Base-by-base conservation (phyloP, 371 early-diverging fungal genomes). In the Batkoa obscura region DNA sequence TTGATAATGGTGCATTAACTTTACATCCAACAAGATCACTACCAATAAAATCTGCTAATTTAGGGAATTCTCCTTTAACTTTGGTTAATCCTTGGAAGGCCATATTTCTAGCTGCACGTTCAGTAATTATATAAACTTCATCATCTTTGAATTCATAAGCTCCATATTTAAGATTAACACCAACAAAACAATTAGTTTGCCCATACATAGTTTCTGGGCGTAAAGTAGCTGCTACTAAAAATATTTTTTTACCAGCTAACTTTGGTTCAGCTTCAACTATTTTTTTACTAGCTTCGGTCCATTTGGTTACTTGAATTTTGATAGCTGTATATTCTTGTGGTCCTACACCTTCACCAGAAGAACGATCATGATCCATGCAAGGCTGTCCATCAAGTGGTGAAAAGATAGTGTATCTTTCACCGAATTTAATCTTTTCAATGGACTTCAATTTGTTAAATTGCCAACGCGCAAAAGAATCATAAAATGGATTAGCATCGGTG, bases 331-430 rank as follows among this genome's bases (percentile, higher is more conserved):
- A 98, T 62, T 93, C 92, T 65, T 92, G 89, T 39, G 97, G 96
- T 47, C 86, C 90, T 17, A 98, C 84, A 49, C 91, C 99, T 71
- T 99, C 99, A 62, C 99, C 99, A 38, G 82, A 78, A 59, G 79
- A 73, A 65, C 99, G 89, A 70, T 99, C 99, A 75, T 99, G 99
- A 74, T 99, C 99, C 92, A 99, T 91, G 76, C 99, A 99, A 46
- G 99, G 89, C 75, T 99, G 99, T 10, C 88, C 86, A 73, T 98
- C 99, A 38, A 85, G 64, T 51, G 94, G 86, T 49, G 97, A 97
- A 74, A 88, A 99, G 60, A 99, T 94, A 3, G 99, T 98, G 72
- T 98, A 90, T 52, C 99, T 83, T 66, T 99, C 90, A 59, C 99
- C 99, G 68, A 97, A 99, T 67, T 89, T 88, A 65, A 99, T 75